Base-by-base conservation (phyloP, 768 basidiomycete genomes). In the Trametes villosa region DNA sequence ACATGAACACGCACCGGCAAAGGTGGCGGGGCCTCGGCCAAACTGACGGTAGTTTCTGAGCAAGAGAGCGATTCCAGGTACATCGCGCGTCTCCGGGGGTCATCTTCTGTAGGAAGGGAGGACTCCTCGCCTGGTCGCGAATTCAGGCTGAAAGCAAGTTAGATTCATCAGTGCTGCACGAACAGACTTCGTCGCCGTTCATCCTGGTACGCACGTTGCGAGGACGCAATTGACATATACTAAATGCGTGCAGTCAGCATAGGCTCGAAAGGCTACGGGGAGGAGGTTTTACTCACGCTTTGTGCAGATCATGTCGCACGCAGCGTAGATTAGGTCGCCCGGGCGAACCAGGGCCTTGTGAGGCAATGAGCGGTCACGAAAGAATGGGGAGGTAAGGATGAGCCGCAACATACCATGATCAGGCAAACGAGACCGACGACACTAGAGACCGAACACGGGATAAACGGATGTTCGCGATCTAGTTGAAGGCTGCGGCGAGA, bases 211-310 rank as follows among this genome's bases (percentile, higher is more conserved):
- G 17, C 20, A 53, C 51, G 51, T 20, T 13, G 38, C 51, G 3
- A 53, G 38, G 1, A 53, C 51, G 11, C 29, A 53, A 18, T 27
- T 53, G 26, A 53, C 40, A 26, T 53, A 53, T 30, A 53, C 51
- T 53, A 15, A 20, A 36, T 34, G n/a, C 11, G 34, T 0, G 9
- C 1, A 17, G 38, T 53, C 51, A 6, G 2, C n/a, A n/a, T n/a
- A n/a, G 26, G 3, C 26, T 40, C 5, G 15, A n/a, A 11, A 17
- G 3, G 9, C 11, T 7, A 11, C 9, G n/a, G n/a, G n/a, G 24
- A 36, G 7, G 30, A 18, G 9, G 15, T 4, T 18, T 26, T 26
- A 29, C 51, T 29, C 11, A 53, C 38, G 40, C 27, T 53, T 40
- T 2, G 51, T 33, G 26, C 26, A 29, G 24, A 53, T 38, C 9